phyloP scores from a whole-genome alignment of 495 filamentous ascomycete genomes.

The Cercophora scortea region DNA sequence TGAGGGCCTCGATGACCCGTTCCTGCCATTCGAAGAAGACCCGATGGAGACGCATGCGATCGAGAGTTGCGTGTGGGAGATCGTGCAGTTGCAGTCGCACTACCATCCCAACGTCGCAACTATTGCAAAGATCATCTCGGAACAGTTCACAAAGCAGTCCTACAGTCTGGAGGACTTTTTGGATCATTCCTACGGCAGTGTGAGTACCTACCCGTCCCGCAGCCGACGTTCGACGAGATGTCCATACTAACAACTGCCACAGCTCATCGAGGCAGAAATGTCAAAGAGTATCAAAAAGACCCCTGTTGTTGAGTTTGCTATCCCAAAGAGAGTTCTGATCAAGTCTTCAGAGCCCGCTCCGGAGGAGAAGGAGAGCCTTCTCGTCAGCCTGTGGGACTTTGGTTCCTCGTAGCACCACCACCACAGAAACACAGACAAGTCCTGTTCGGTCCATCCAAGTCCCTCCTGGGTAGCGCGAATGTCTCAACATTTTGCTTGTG shows the following conservation, averaged over 20 bases:
- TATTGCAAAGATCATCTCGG: slow-evolving; percentile 84
- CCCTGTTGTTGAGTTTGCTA: slow-evolving; percentile 87
- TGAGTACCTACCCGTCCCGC: slow-evolving; percentile 38
- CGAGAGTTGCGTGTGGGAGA: slow-evolving; percentile 92
- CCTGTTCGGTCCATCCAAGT: too few species aligned
- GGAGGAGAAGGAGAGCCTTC: slow-evolving; percentile 35
- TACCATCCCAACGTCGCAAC: slow-evolving; percentile 97
- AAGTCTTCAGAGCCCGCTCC: slow-evolving; percentile 36
- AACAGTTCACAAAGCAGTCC: slow-evolving; percentile 93
- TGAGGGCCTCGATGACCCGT: slow-evolving; percentile 72
- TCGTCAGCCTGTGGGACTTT: slow-evolving; percentile 53
- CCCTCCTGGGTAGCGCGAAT: too few species aligned
- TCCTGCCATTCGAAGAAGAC: slow-evolving; percentile 63
- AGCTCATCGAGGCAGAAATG: slow-evolving; percentile 78
- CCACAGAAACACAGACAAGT: background rate
- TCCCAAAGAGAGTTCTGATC: slow-evolving; percentile 81
- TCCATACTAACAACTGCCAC: slow-evolving; percentile 20
- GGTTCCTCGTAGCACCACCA: slow-evolving; percentile 11
- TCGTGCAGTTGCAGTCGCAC: slow-evolving; percentile 80
- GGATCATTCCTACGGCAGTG: slow-evolving; percentile 85
- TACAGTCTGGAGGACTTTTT: slow-evolving; percentile 95
- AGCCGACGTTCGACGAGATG: background rate
- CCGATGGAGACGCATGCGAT: slow-evolving; percentile 81
- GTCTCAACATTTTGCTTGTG: too few species aligned
- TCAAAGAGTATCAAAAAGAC: slow-evolving; percentile 73